A percentile compares a stretch with the other conserved stretches of the same genome.
phyloP scores from a whole-genome alignment of 257 asterid genomes.

The Thymus mandschuricus region DNA sequence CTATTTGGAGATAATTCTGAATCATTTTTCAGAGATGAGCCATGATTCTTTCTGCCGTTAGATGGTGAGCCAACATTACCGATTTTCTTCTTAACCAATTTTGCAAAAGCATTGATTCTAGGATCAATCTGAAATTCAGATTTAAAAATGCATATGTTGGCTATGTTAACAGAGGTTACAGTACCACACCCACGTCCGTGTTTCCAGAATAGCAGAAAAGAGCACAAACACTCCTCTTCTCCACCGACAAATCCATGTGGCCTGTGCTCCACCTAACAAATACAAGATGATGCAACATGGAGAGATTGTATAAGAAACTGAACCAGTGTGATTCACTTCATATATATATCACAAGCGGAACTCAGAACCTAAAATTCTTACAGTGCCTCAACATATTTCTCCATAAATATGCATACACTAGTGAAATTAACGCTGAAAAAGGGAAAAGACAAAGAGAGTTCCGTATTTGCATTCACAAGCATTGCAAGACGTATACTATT shows the following conservation, averaged over 20 bases:
- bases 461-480: slow-evolving; percentile 15
- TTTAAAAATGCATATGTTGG: slow-evolving; percentile 40
- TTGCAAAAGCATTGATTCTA: slow-evolving; percentile 43
- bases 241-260: slow-evolving; percentile 42
- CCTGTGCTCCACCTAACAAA: slow-evolving; percentile 47
- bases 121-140: slow-evolving; percentile 39
- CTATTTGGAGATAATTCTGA: slow-evolving; percentile 22
- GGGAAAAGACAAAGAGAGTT: background rate
- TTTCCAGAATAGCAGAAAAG: slow-evolving; percentile 53
- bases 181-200: slow-evolving; percentile 57
- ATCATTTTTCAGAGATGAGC: background rate
- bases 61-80: background rate
- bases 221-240: slow-evolving; percentile 63
- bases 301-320: slow-evolving; percentile 2
- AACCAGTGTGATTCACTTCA: slow-evolving; percentile 12
- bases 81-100: slow-evolving; percentile 41
- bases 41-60: background rate
- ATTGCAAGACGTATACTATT: background rate
- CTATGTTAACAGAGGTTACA: slow-evolving; percentile 37
- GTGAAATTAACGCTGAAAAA: background rate
- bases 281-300: slow-evolving; percentile 24
- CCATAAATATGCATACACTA: background rate
- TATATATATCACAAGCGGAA: slow-evolving; percentile 6
- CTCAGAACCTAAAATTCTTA: background rate
- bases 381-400: background rate